Evolutionary conservation across 108 stramenopile species (phyloP).

Genomic region (Chaetoceros tenuissimus): DNA sequence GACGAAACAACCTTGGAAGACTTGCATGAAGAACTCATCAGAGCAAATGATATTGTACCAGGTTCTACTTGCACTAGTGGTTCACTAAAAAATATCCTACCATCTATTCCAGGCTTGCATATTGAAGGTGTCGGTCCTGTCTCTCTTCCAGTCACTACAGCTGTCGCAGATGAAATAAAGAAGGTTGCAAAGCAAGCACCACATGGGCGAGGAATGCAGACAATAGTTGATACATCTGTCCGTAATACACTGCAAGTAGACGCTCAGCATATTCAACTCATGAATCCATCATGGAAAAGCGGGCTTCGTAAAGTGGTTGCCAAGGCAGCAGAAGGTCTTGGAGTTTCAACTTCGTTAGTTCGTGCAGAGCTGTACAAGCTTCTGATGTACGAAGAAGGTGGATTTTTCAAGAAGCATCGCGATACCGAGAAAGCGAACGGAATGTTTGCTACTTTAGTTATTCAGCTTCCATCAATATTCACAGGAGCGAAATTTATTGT

Average conservation of each 20-base stretch:
- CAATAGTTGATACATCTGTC: conserved; percentile 17
- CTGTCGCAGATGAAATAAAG: conserved; percentile 7
- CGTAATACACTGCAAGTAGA: conserved; percentile 18
- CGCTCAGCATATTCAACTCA: conserved; percentile 10
- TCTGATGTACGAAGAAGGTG: conserved; percentile 29
- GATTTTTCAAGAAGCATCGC: conserved; percentile 23
- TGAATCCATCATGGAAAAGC: conserved; percentile 16
- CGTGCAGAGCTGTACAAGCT: conserved; percentile 31
- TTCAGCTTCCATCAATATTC: conserved; percentile 22
- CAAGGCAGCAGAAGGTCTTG: conserved; percentile 1
- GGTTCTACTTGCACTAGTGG: conserved; percentile 9
- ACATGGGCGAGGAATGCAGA: conserved; percentile 19
- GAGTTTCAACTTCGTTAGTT: conserved; percentile 11
- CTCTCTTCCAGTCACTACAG: conserved; percentile 10
- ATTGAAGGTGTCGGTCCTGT: conserved; percentile 21
- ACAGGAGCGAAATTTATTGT: conserved; percentile 4
- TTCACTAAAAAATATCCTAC: not conserved
- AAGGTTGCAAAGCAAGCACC: conserved; percentile 20
- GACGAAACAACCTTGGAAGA: not conserved
- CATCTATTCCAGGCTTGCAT: conserved; percentile 16
- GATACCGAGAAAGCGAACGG: conserved; percentile 29
- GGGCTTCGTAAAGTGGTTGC: too few relatives aligned
- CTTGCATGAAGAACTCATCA: conserved; percentile 8
- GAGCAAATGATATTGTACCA: not conserved
- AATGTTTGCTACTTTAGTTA: conserved; percentile 35